Evolutionary conservation across 192 early-diverging fungal species (phyloP), one percentile per base, ranked within the genome.

Genomic region (Umbelopsis vinacea): DNA sequence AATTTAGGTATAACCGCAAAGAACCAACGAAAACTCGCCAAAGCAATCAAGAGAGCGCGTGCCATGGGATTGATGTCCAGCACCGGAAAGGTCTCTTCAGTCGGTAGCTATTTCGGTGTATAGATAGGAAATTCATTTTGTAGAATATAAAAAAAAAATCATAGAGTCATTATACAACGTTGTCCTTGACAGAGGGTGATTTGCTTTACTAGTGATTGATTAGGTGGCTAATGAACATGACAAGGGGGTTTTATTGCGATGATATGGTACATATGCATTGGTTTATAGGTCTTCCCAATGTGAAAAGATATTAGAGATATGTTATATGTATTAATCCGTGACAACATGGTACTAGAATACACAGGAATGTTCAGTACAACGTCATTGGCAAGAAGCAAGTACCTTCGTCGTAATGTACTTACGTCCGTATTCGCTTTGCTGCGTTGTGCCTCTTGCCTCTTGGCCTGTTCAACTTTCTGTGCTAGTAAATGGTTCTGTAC

Each of bases 1-100:
- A 40, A 70, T 12, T 24, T 78, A 83, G 82, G 82, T 48, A 55
- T 81, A 22, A 76, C 66, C 19, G 77, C 80, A 66, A 84, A 81
- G 45, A 81, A 81, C 48, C 82, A 84, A 70, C 80, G 82, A 68
- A 84, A 84, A 72, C 60, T 84, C 14, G 82, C 82, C 19, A 70
- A 79, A 40, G 79, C 82, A 21, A 77, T 84, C 33, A 84, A 81
- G 68, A 77, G 82, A 67, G 80, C 82, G 29, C 71, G 82, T 66
- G 80, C 82, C 23, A 79, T 84, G 73, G 82, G 82, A 72, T 74
- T 71, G 55, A 66, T 54, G 37, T 70, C 45, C 40, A 67, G 24
- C 63, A 54, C 53, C 11, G 38, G 26, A 43, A 54, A 46, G 40
- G 38, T 24, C 9, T 45, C 55, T 23, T 24, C 29, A 46, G 22